Conservation (phyloP, 2,329 filamentous ascomycete species). For the Simplicillium aogashimaense region DNA sequence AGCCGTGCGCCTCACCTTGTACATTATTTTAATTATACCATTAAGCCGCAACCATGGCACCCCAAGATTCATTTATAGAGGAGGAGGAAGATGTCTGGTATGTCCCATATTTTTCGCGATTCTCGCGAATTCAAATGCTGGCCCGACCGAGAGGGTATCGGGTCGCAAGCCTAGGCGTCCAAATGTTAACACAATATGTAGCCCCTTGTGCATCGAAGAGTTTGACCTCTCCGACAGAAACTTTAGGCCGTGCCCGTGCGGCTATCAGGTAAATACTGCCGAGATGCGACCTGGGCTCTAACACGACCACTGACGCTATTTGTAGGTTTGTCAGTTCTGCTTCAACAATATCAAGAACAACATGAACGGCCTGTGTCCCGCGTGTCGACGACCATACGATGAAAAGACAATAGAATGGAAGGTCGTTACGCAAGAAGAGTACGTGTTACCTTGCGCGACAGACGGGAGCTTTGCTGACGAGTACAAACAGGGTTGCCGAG, state of each 20-base stretch:
- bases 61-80: conserved; percentile 61
- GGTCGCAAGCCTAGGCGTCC: background rate
- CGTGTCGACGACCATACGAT: conserved; percentile 89
- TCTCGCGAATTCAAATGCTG: background rate
- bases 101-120: conserved; percentile 14
- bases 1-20: conserved; percentile 9
- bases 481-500: conserved; percentile 49
- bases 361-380: conserved; percentile 95
- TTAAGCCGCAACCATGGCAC: conserved; percentile 41
- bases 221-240: conserved; percentile 96
- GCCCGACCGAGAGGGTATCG: no score
- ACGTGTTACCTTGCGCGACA: conserved; percentile 26
- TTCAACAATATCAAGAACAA: conserved; percentile 99
- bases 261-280: conserved; percentile 69
- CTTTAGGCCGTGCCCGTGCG: conserved; percentile 93
- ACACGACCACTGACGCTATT: background rate
- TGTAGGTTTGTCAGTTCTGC: conserved; percentile 97
- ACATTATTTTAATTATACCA: conserved; percentile 9
- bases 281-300: background rate
- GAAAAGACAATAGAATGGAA: conserved; percentile 98
- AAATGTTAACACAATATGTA: conserved; percentile 27
- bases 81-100: conserved; percentile 64
- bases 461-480: background rate
- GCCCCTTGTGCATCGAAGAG: conserved; percentile 96
- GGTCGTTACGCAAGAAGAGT: conserved; percentile 91